These are phyloP conservation scores for Anthracocystis setariae DNA, from an alignment of 1,284 basidiomycete species.

Conservation along the genomic window DNA sequence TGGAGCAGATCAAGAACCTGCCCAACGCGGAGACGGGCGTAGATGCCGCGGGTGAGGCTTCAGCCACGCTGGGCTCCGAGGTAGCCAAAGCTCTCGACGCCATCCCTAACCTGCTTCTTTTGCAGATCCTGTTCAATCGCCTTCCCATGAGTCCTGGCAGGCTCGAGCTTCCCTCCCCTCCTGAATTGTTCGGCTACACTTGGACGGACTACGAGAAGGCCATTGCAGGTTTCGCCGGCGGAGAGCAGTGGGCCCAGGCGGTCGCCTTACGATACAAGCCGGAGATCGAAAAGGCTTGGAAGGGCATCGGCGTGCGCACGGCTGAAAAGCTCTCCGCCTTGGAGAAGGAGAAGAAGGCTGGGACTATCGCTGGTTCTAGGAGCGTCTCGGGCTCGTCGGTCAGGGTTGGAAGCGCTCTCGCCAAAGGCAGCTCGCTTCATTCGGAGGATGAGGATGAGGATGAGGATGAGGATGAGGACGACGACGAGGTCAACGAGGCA, in stretches of 20 bases:
- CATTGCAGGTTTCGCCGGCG: slow-evolving; percentile 60
- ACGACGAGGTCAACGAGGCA: slow-evolving; percentile 21
- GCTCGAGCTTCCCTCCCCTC: slow-evolving; percentile 56
- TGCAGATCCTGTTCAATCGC: slow-evolving; percentile 63
- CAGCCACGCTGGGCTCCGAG: slow-evolving; percentile 30
- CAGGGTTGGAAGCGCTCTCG: slow-evolving; percentile 23
- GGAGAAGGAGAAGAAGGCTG: slow-evolving; percentile 23
- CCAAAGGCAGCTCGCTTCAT: slow-evolving; percentile 21
- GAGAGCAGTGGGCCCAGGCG: slow-evolving; percentile 59
- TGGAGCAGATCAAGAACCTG: slow-evolving; percentile 33
- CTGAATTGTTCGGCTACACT: slow-evolving; percentile 55
- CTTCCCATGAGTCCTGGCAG: slow-evolving; percentile 47
- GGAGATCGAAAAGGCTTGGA: slow-evolving; percentile 50
- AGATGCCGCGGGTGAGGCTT: background rate
- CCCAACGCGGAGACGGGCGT: slow-evolving; percentile 9
- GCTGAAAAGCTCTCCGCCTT: slow-evolving; percentile 28
- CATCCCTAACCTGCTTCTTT: slow-evolving; percentile 58
- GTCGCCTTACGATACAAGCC: slow-evolving; percentile 52
- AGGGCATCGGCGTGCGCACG: slow-evolving; percentile 13
- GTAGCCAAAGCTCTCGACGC: slow-evolving; percentile 55
- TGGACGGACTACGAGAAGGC: slow-evolving; percentile 64
- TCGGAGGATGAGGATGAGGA: slow-evolving; percentile 28
- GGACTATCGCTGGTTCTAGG: slow-evolving; percentile 8
- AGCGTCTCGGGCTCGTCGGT: slow-evolving; percentile 30
- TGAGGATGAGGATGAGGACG: too few relatives aligned